Conservation (phyloP, 495 filamentous ascomycete species). For the Talaromyces nanjingensis region DNA sequence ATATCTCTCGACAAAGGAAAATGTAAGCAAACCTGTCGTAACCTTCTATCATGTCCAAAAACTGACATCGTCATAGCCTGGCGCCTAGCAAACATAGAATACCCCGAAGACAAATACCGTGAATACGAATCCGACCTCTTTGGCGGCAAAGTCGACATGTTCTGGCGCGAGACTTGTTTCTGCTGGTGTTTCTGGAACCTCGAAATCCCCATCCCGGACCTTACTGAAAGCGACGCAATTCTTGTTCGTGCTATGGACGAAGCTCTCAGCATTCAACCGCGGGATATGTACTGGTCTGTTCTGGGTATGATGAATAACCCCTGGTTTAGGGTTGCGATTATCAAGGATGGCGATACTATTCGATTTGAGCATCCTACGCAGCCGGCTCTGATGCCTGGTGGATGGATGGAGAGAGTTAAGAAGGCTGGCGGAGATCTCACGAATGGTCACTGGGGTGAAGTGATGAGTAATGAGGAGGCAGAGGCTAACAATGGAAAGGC, state of each 20-base stretch:
- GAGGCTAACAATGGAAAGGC: conserved; percentile 3
- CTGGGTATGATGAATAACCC: conserved; percentile 99
- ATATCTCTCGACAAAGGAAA: conserved; percentile 79
- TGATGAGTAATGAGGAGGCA: conserved; percentile 38
- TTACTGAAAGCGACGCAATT: conserved; percentile 62
- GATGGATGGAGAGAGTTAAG: conserved; percentile 97
- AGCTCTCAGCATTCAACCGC: conserved; percentile 75
- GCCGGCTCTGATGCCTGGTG: conserved; percentile 69
- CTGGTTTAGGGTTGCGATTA: conserved; percentile 82
- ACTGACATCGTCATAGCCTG: conserved; percentile 45
- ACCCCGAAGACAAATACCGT: conserved; percentile 83
- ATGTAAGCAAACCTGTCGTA: conserved; percentile 19
- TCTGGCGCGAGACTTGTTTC: conserved; percentile 73
- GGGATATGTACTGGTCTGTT: conserved; percentile 96
- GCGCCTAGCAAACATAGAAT: conserved; percentile 73
- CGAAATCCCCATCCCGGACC: conserved; percentile 55
- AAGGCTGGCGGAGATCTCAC: conserved; percentile 72
- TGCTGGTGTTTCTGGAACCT: conserved; percentile 96
- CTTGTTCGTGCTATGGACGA: conserved; percentile 91
- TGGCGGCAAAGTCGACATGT: conserved; percentile 76
- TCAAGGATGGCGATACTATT: conserved; percentile 57
- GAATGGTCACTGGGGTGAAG: conserved; percentile 87
- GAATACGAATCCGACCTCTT: conserved; percentile 60
- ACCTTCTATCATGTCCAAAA: not conserved
- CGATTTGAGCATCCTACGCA: conserved; percentile 90